A percentile compares a stretch with the other conserved stretches of the same genome.
phyloP scores from a whole-genome alignment of 2,329 filamentous ascomycete species.

The Monilinia vaccinii-corymbosi region DNA sequence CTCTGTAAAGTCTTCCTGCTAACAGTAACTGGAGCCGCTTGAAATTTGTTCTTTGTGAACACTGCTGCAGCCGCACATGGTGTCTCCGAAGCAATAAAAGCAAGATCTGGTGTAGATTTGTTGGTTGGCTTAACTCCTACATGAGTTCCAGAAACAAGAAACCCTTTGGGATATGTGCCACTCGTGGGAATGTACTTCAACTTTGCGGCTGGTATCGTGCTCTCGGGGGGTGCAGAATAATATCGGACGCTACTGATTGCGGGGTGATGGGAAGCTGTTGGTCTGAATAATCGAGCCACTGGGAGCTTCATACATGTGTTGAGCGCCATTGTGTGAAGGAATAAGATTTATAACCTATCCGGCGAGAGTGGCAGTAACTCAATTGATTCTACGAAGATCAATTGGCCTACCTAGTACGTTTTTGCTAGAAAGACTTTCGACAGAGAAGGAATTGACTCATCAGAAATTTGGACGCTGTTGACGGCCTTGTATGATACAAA shows the following conservation, averaged over 20 bases:
- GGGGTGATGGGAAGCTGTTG: constrained; percentile 18
- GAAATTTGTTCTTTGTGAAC: constrained; percentile 97
- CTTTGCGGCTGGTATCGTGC: constrained; percentile 65
- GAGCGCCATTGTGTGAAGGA: constrained; percentile 23
- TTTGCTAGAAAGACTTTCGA: neutral
- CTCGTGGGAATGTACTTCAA: constrained; percentile 79
- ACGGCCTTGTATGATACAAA: constrained; percentile 1
- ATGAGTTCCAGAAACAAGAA: constrained; percentile 75
- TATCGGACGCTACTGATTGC: constrained; percentile 28
- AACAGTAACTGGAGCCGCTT: constrained; percentile 88
- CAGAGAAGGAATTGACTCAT: constrained; percentile 9
- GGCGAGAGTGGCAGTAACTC: neutral
- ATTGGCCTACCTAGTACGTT: neutral
- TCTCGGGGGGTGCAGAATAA: constrained; percentile 52
- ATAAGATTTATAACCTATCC: neutral
- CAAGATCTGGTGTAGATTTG: constrained; percentile 83
- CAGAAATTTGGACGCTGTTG: neutral
- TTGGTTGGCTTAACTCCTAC: constrained; percentile 93
- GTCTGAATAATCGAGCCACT: constrained; percentile 21
- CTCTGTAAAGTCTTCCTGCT: constrained; percentile 63
- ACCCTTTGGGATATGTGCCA: constrained; percentile 85
- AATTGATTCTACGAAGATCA: neutral
- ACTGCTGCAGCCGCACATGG: constrained; percentile 85
- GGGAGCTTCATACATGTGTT: constrained; percentile 17
- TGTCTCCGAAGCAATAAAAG: constrained; percentile 75